Evolutionary conservation across 1,284 basidiomycete species (phyloP).

Genomic region (Calocybe gambosa): DNA sequence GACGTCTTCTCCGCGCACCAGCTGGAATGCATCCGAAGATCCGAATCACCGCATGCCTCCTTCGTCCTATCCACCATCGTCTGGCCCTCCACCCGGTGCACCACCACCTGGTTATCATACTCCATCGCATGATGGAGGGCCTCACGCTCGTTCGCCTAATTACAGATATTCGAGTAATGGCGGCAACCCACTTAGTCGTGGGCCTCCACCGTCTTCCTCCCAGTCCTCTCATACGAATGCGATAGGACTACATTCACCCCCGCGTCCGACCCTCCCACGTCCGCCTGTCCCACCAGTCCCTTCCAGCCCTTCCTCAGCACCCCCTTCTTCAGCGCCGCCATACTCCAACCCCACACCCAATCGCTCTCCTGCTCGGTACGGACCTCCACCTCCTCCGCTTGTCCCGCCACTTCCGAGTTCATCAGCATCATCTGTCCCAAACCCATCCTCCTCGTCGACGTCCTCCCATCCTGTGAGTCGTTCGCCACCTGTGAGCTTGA

Average conservation of each 20-base stretch:
- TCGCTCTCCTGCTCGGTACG: conserved; percentile 25
- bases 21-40: conserved; percentile 29
- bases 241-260: conserved; percentile 21
- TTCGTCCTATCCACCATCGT: conserved; percentile 19
- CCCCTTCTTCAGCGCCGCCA: neutral
- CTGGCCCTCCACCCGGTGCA: conserved; percentile 13
- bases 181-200: conserved; percentile 15
- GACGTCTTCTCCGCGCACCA: conserved; percentile 24
- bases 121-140: conserved; percentile 16
- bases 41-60: conserved; percentile 25
- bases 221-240: conserved; percentile 20
- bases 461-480: conserved; percentile 10
- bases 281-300: conserved; percentile 18
- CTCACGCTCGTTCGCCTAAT: conserved; percentile 24
- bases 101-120: conserved; percentile 20
- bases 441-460: neutral
- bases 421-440: conserved; percentile 13
- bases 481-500: conserved; percentile 18
- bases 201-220: conserved; percentile 15
- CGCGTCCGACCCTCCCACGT: conserved; percentile 17
- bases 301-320: conserved; percentile 15
- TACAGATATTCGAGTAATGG: conserved; percentile 24
- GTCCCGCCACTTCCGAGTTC: conserved; percentile 10
- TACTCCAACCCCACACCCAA: conserved; percentile 10
- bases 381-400: conserved; percentile 16